phyloP scores from a whole-genome alignment of 1,284 basidiomycete genomes.

The Austroboletus novae-zelandiae region DNA sequence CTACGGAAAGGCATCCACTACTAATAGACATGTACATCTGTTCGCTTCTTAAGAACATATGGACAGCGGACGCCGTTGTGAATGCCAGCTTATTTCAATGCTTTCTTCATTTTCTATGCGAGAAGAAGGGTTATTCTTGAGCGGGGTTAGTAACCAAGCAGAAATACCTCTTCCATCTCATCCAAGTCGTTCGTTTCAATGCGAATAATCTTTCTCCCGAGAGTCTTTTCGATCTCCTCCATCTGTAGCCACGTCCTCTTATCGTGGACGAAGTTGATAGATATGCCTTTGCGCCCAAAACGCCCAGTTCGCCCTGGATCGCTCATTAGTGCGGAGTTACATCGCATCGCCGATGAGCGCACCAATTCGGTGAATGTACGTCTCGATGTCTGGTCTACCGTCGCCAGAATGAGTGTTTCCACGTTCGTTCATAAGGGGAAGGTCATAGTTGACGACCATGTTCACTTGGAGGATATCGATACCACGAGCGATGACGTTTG shows the following conservation, averaged over 20 bases:
- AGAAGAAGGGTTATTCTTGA: slow-evolving; percentile 2
- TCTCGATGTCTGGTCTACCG: slow-evolving; percentile 85
- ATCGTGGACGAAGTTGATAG: slow-evolving; percentile 96
- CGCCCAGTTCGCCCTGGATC: slow-evolving; percentile 87
- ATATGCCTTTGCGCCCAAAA: slow-evolving; percentile 92
- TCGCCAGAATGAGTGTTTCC: slow-evolving; percentile 44
- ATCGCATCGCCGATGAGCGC: slow-evolving; percentile 26
- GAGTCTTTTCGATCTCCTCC: slow-evolving; percentile 75
- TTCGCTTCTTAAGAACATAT: too few species aligned
- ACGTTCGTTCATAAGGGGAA: slow-evolving; percentile 81
- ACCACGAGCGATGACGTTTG: slow-evolving; percentile 97
- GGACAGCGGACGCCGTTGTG: too few species aligned
- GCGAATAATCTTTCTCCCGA: slow-evolving; percentile 74
- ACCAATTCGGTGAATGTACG: slow-evolving; percentile 98
- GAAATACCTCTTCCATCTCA: slow-evolving; percentile 80
- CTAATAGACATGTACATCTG: too few species aligned
- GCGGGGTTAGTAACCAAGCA: neutral
- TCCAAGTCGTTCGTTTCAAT: slow-evolving; percentile 86
- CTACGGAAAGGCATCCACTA: too few species aligned
- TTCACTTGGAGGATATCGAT: slow-evolving; percentile 99
- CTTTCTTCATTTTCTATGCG: slow-evolving; percentile 71
- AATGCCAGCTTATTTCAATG: slow-evolving; percentile 51
- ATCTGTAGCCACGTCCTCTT: slow-evolving; percentile 82
- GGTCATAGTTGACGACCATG: slow-evolving; percentile 98
- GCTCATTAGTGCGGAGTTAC: slow-evolving; percentile 2